phyloP scores from a whole-genome alignment of 192 early-diverging fungal genomes.

The Coemansia pectinata region DNA sequence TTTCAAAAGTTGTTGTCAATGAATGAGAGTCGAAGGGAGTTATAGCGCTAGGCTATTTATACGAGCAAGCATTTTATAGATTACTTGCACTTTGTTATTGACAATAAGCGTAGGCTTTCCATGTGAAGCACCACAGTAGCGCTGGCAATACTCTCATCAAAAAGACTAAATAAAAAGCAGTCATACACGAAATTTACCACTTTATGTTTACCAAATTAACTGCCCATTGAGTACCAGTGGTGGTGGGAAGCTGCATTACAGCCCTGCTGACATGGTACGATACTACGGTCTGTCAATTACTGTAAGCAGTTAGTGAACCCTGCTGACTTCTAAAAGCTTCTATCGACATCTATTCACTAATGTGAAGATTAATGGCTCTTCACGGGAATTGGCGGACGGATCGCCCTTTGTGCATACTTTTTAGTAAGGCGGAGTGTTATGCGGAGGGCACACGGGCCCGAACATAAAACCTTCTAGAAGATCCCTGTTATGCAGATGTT shows the following conservation, averaged over 20 bases:
- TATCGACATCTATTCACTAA: not conserved
- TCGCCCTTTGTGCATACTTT: not conserved
- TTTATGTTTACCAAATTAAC: not conserved
- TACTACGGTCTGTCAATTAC: not conserved
- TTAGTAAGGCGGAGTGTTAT: not conserved
- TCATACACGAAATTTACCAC: not conserved
- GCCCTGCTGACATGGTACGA: not conserved
- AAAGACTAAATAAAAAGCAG: not conserved
- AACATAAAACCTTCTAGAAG: not conserved
- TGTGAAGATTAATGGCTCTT: not conserved
- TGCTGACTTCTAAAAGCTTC: not conserved
- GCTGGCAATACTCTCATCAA: not conserved
- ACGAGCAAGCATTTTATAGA: not conserved
- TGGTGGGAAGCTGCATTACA: not conserved
- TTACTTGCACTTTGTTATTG: not conserved
- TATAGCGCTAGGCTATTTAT: not conserved
- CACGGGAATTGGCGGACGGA: not conserved
- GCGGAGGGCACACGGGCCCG: not conserved
- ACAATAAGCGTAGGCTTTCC: not conserved
- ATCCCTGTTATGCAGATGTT: not conserved
- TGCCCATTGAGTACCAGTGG: not conserved
- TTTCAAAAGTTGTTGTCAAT: not conserved
- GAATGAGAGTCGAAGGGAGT: not conserved
- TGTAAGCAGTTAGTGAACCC: not conserved
- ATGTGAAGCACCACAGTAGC: not conserved